phyloP scores from a whole-genome alignment of 208 protist genomes.

The Crithidia sp. region DNA sequence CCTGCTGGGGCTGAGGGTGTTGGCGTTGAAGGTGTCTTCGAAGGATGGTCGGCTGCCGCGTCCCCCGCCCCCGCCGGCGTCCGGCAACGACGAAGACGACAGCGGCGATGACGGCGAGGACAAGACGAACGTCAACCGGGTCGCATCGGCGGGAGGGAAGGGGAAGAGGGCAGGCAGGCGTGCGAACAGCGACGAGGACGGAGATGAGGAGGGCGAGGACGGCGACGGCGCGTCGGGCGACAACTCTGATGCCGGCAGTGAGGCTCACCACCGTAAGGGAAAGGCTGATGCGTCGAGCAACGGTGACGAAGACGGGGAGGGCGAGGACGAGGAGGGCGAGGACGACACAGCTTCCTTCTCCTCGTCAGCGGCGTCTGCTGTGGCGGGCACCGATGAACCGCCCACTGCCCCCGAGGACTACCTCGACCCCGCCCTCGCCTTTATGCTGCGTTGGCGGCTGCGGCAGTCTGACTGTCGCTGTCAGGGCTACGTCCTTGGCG shows the following conservation, averaged over 20 bases:
- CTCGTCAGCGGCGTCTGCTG: background rate
- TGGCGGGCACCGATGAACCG: background rate
- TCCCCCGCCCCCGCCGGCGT: slow-evolving; percentile 31
- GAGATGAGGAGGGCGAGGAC: slow-evolving; percentile 57
- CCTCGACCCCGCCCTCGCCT: slow-evolving; percentile 77
- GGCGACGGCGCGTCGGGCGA: slow-evolving; percentile 27
- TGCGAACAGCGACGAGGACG: slow-evolving; percentile 5
- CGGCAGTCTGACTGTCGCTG: slow-evolving; percentile 79
- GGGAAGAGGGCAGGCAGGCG: slow-evolving; percentile 17
- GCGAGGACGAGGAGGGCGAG: slow-evolving; percentile 2
- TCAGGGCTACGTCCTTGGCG: slow-evolving; percentile 91
- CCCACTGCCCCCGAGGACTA: slow-evolving; percentile 24
- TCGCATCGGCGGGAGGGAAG: too few relatives aligned
- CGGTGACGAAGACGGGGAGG: background rate
- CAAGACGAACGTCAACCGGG: background rate
- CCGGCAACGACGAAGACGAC: slow-evolving; percentile 43
- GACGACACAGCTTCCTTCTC: background rate
- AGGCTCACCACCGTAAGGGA: background rate
- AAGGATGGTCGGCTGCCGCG: slow-evolving; percentile 58
- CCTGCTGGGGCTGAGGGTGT: slow-evolving; percentile 52
- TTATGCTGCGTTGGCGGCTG: slow-evolving; percentile 88
- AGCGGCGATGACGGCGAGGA: slow-evolving; percentile 6
- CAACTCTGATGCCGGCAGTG: background rate
- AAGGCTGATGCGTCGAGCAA: background rate
- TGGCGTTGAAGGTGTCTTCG: slow-evolving; percentile 45